Conservation (phyloP, 2,329 filamentous ascomycete genomes). For the Raffaelea deltoideospora region DNA sequence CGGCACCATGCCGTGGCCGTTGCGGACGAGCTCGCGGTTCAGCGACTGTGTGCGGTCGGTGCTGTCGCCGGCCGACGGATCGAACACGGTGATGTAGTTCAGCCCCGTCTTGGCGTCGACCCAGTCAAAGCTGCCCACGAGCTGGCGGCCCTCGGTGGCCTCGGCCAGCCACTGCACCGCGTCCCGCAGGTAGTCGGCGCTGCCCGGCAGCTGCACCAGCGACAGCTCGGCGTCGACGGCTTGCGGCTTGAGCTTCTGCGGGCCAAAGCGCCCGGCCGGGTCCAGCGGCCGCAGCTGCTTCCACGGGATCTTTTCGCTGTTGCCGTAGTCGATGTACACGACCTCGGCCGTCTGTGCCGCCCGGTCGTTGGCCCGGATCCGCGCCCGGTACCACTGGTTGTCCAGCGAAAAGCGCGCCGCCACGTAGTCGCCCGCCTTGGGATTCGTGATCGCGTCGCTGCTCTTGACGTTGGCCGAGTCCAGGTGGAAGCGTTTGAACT, state of each 20-base stretch:
- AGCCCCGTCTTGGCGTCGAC: slow-evolving; percentile 64
- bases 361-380: slow-evolving; percentile 83
- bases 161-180: slow-evolving; percentile 62
- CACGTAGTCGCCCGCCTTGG: slow-evolving; percentile 84
- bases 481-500: slow-evolving; percentile 83
- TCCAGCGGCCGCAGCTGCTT: slow-evolving; percentile 65
- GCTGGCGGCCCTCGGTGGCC: slow-evolving; percentile 55
- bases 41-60: slow-evolving; percentile 58
- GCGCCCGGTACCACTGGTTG: slow-evolving; percentile 86
- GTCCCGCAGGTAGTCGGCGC: slow-evolving; percentile 70
- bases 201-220: slow-evolving; percentile 69
- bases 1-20: slow-evolving; percentile 81
- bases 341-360: slow-evolving; percentile 79
- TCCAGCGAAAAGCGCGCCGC: slow-evolving; percentile 84
- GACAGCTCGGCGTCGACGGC: slow-evolving; percentile 77
- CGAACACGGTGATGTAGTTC: slow-evolving; percentile 77
- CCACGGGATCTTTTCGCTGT: slow-evolving; percentile 82
- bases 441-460: slow-evolving; percentile 56
- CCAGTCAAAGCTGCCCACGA: slow-evolving; percentile 85
- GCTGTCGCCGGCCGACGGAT: slow-evolving; percentile 46
- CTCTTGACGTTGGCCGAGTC: slow-evolving; percentile 77
- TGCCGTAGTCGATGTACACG: slow-evolving; percentile 91
- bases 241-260: slow-evolving; percentile 72
- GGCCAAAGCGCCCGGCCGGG: slow-evolving; percentile 55
- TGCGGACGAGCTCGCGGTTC: slow-evolving; percentile 73